Percentiles rank a stretch among this genome's conserved stretches.
phyloP scores from a whole-genome alignment of 2,329 filamentous ascomycete species.

The Aaosphaeria arxii region DNA sequence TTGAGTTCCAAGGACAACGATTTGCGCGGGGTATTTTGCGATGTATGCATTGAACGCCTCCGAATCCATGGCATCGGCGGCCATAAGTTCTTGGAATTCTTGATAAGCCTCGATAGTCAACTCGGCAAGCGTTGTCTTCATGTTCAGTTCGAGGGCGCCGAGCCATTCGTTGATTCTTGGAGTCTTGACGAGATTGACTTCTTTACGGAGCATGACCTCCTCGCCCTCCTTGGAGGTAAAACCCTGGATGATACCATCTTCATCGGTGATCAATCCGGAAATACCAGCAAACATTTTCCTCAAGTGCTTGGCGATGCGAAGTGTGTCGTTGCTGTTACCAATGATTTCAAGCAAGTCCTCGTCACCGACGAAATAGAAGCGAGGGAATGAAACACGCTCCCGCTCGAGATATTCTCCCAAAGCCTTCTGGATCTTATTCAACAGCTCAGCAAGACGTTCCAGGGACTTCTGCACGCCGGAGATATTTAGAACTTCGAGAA shows the following conservation, averaged over 20 bases:
- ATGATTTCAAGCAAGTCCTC: constrained; percentile 99
- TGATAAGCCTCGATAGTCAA: constrained; percentile 82
- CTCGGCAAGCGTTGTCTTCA: constrained; percentile 93
- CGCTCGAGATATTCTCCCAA: constrained; percentile 97
- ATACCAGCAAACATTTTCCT: constrained; percentile 99
- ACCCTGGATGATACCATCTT: constrained; percentile 83
- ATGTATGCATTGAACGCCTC: constrained; percentile 77
- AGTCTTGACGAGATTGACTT: constrained; percentile 88
- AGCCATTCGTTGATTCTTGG: constrained; percentile 99
- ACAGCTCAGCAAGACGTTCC: constrained; percentile 89
- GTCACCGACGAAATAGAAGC: constrained; percentile 99
- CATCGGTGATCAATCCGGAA: constrained; percentile 85
- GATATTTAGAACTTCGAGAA: constrained; percentile 94
- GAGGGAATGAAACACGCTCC: constrained; percentile 93
- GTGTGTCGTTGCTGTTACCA: constrained; percentile 95
- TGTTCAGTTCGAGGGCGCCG: constrained; percentile 83
- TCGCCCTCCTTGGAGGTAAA: constrained; percentile 97
- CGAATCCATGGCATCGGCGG: constrained; percentile 66
- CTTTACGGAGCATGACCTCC: constrained; percentile 79
- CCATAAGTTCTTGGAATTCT: constrained; percentile 76
- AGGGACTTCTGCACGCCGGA: constrained; percentile 93
- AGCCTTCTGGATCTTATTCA: constrained; percentile 99
- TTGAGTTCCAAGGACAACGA: constrained; percentile 92
- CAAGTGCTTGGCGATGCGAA: constrained; percentile 96
- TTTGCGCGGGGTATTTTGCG: constrained; percentile 81